Evolutionary conservation across 805 yeast species (phyloP).

Genomic region (Candida maesae): DNA sequence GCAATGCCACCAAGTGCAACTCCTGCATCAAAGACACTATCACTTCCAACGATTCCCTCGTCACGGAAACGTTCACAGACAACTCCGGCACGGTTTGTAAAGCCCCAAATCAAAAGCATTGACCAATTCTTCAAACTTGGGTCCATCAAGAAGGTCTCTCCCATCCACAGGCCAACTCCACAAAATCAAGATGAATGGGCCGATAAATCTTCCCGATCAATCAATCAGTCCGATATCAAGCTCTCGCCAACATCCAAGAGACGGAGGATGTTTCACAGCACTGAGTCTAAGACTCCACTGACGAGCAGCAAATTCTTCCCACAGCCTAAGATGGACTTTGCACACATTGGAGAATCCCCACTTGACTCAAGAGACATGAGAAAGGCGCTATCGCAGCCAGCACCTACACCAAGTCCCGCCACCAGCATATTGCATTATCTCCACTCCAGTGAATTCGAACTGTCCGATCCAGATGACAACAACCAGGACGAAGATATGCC

Average conservation of each 20-base stretch:
- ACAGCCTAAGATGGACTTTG: no score
- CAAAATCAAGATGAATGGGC: neutral
- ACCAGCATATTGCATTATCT: slow-evolving; percentile 3
- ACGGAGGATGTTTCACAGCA: slow-evolving; percentile 12
- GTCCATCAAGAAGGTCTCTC: slow-evolving; percentile 1
- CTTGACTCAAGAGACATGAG: neutral
- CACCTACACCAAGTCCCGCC: neutral
- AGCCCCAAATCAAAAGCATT: neutral
- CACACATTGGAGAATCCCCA: neutral
- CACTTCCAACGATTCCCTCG: neutral
- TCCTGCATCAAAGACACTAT: neutral
- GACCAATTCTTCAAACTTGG: neutral
- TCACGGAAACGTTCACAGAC: neutral
- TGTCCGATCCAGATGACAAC: slow-evolving; percentile 26
- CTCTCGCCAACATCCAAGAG: slow-evolving; percentile 25
- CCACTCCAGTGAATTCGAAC: slow-evolving; percentile 26
- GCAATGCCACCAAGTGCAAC: neutral
- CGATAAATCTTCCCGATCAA: neutral
- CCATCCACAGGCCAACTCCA: neutral
- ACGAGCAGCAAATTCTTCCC: slow-evolving; percentile 18
- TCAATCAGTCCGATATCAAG: neutral
- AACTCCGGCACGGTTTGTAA: neutral
- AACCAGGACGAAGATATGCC: slow-evolving; percentile 1
- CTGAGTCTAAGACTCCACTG: slow-evolving; percentile 7
- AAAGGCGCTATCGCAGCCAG: neutral